A percentile compares a stretch with the other conserved stretches of the same genome.
These are phyloP conservation scores for Phialemoniopsis sp. DNA, from an alignment of 2,329 filamentous ascomycete genomes.

Conservation along the genomic window DNA sequence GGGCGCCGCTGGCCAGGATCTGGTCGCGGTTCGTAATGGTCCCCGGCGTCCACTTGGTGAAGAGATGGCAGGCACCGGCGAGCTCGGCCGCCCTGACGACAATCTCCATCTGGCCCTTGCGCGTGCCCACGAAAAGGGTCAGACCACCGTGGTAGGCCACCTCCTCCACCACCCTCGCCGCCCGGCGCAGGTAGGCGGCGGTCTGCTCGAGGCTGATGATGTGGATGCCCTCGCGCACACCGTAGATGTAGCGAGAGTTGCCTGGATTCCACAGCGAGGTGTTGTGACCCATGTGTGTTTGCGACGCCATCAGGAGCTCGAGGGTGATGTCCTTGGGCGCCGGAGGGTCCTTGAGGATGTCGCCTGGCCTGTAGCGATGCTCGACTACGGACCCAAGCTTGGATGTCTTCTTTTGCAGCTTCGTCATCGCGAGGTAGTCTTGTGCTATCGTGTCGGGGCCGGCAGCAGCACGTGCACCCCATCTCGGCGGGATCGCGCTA, in stretches of 20 bases:
- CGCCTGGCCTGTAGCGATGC: slow-evolving; percentile 60
- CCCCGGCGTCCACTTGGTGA: slow-evolving; percentile 89
- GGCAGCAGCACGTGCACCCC: not conserved
- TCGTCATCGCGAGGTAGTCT: slow-evolving; percentile 27
- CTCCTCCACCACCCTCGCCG: slow-evolving; percentile 86
- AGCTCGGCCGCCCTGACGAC: slow-evolving; percentile 79
- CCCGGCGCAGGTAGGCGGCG: slow-evolving; percentile 83
- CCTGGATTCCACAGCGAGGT: slow-evolving; percentile 91
- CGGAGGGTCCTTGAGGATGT: slow-evolving; percentile 69
- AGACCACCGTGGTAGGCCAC: slow-evolving; percentile 79
- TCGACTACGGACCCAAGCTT: slow-evolving; percentile 44
- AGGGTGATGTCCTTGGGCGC: slow-evolving; percentile 77
- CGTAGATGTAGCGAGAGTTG: slow-evolving; percentile 92
- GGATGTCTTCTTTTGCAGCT: slow-evolving; percentile 40
- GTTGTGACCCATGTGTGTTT: slow-evolving; percentile 86
- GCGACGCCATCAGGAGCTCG: slow-evolving; percentile 82
- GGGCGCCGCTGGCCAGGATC: slow-evolving; percentile 67
- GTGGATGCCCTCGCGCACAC: slow-evolving; percentile 81
- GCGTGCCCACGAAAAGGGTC: slow-evolving; percentile 86
- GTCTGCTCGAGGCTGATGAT: slow-evolving; percentile 91
- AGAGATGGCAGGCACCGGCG: slow-evolving; percentile 79
- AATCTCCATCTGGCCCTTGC: slow-evolving; percentile 73
- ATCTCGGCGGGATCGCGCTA: not conserved
- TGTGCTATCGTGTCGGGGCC: slow-evolving; percentile 20
- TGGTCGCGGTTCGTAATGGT: slow-evolving; percentile 90